Evolutionary conservation across 768 basidiomycete genomes (phyloP).

Genomic region (Nidula microcarpa): DNA sequence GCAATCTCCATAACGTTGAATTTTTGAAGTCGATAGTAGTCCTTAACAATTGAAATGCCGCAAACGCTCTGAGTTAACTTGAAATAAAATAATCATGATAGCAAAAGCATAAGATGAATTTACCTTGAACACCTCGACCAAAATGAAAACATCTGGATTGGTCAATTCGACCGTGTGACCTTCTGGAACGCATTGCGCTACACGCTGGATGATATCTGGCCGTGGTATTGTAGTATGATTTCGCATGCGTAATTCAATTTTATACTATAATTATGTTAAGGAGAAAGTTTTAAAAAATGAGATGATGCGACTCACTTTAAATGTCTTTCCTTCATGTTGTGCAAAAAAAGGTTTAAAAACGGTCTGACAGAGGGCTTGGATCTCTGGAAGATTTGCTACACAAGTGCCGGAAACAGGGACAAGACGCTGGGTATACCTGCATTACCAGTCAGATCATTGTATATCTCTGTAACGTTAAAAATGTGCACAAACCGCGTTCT

Average conservation of each 20-base stretch:
- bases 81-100: constrained; percentile 1
- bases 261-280: constrained; percentile 54
- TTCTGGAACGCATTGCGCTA: constrained; percentile 69
- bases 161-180: constrained; percentile 66
- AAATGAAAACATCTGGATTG: constrained; percentile 67
- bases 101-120: constrained; percentile 6
- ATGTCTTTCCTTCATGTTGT: constrained; percentile 37
- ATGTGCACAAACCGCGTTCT: constrained; percentile 49
- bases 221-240: constrained; percentile 74
- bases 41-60: constrained; percentile 69
- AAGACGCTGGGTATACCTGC: constrained; percentile 67
- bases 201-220: constrained; percentile 55
- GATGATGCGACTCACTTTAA: constrained; percentile 34
- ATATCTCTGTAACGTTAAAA: no score
- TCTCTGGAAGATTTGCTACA: constrained; percentile 66
- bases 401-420: constrained; percentile 69
- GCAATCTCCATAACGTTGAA: constrained; percentile 81
- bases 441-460: neutral
- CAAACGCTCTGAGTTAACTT: constrained; percentile 56
- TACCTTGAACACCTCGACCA: constrained; percentile 85
- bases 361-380: constrained; percentile 55
- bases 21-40: constrained; percentile 69
- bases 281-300: neutral
- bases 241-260: constrained; percentile 71
- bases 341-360: constrained; percentile 53